Percentiles rank a stretch among this genome's conserved stretches.
Conservation (phyloP, 1,284 basidiomycete species). For the Moniliophthora roreri region DNA sequence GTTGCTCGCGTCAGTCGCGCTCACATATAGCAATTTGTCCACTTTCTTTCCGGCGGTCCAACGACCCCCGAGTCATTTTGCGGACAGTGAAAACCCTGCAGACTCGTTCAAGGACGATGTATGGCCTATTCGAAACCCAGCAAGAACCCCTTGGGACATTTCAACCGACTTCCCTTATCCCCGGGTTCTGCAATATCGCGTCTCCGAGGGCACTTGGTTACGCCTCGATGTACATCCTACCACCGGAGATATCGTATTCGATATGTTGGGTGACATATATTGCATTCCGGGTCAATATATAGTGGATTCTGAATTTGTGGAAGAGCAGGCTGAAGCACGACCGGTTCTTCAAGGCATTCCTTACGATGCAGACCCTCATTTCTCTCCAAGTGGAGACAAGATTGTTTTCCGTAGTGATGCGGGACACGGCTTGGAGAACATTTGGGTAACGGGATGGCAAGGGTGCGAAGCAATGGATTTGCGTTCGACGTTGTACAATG, state of each 20-base stretch:
- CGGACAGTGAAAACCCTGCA: constrained; percentile 4
- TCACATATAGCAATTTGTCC: constrained; percentile 9
- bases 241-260: constrained; percentile 71
- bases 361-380: constrained; percentile 69
- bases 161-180: constrained; percentile 73
- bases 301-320: constrained; percentile 13
- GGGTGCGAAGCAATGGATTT: constrained; percentile 63
- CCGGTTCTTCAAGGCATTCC: constrained; percentile 62
- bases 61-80: background rate
- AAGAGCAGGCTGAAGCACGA: constrained; percentile 33
- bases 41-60: background rate
- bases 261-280: constrained; percentile 74
- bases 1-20: constrained; percentile 3
- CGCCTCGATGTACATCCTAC: constrained; percentile 68
- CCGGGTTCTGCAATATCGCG: constrained; percentile 61
- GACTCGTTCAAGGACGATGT: constrained; percentile 53
- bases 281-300: constrained; percentile 49
- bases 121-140: constrained; percentile 59
- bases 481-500: constrained; percentile 26
- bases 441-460: constrained; percentile 66
- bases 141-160: constrained; percentile 66
- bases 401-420: constrained; percentile 72
- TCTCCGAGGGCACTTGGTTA: constrained; percentile 74
- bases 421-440: constrained; percentile 69
- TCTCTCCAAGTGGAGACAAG: constrained; percentile 63